Base-by-base conservation (phyloP, 2,329 filamentous ascomycete species). In the Colletotrichum phormii region DNA sequence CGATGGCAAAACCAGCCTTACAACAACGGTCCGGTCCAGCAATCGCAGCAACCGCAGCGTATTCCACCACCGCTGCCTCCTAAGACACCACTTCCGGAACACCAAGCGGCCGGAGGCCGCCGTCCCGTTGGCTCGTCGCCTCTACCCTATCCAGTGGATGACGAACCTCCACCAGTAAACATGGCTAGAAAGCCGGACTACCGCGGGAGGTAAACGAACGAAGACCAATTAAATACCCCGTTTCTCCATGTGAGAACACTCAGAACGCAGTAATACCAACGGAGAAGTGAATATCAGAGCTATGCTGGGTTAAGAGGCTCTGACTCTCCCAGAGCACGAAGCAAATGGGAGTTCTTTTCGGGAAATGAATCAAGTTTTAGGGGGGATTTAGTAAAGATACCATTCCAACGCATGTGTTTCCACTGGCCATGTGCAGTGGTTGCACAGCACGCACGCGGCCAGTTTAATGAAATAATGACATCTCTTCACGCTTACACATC, bases 151-250 rank as follows among this genome's bases (percentile, higher is more conserved):
- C 96, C 96, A 0, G 83, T 94, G 60, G 92, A 91, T 58, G 89
- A 91, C 57, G 93, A 97, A 33, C 95, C 96, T 22, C 96, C 96
- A 3, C 86, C 89, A 7, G 95, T 97, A 8, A 97, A 97, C 78
- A 93, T 95, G 88, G 91, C 93, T 57, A 90, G 92, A 76, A 98
- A 98, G 81, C 96, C 96, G 1, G 92, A 93, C 61, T 94, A 92
- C 77, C 87, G 86, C 69, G 84, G 86, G 55, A 84, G 88, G 74
- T 88, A 76, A 84, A 35, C 2, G 24, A 33, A 53, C 12, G 57
- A 7, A 22, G 31, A 15, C 15, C 29, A 9, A 24, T 37, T 4
- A 15, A 9, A 59, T 33, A 58, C 58, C 33, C 46, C 26, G 18
- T 49, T 24, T 63, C 29, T 63, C 15, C 42, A n/a, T n/a, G 5